A percentile compares a stretch with the other conserved stretches of the same genome.
phyloP scores from a whole-genome alignment of 495 filamentous ascomycete species.

The Annulohypoxylon moriforme region DNA sequence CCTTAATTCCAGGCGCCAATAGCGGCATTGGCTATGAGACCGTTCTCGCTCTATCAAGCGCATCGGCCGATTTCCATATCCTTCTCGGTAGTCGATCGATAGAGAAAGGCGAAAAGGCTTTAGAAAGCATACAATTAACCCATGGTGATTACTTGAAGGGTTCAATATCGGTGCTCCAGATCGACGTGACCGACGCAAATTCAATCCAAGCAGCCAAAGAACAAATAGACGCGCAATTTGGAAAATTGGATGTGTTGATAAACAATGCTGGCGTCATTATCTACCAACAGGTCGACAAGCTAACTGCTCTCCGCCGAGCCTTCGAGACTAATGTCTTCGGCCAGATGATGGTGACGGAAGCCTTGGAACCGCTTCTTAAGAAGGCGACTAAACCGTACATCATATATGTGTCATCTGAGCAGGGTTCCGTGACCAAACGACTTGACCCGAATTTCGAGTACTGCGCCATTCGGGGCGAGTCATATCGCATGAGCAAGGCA shows the following conservation, averaged over 20 bases:
- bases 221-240: slow-evolving; percentile 49
- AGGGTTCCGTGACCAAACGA: slow-evolving; percentile 46
- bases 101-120: slow-evolving; percentile 57
- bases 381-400: slow-evolving; percentile 56
- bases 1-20: slow-evolving; percentile 53
- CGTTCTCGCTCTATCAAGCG: slow-evolving; percentile 55
- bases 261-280: slow-evolving; percentile 61
- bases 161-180: slow-evolving; percentile 50
- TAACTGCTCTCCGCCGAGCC: slow-evolving; percentile 47
- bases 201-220: slow-evolving; percentile 55
- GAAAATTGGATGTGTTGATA: slow-evolving; percentile 59
- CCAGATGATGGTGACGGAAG: slow-evolving; percentile 57
- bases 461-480: slow-evolving; percentile 37
- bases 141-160: slow-evolving; percentile 39
- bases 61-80: slow-evolving; percentile 56
- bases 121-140: slow-evolving; percentile 48
- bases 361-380: slow-evolving; percentile 59
- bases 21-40: slow-evolving; percentile 63
- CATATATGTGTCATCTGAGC: slow-evolving; percentile 57
- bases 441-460: slow-evolving; percentile 41
- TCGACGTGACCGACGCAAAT: slow-evolving; percentile 60
- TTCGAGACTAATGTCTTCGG: slow-evolving; percentile 65
- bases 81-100: slow-evolving; percentile 57
- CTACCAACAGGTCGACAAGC: slow-evolving; percentile 36
- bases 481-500: slow-evolving; percentile 66